Evolutionary conservation across 768 basidiomycete genomes (phyloP), one percentile per base, ranked within the genome.

Genomic region (Boletus huronensis): DNA sequence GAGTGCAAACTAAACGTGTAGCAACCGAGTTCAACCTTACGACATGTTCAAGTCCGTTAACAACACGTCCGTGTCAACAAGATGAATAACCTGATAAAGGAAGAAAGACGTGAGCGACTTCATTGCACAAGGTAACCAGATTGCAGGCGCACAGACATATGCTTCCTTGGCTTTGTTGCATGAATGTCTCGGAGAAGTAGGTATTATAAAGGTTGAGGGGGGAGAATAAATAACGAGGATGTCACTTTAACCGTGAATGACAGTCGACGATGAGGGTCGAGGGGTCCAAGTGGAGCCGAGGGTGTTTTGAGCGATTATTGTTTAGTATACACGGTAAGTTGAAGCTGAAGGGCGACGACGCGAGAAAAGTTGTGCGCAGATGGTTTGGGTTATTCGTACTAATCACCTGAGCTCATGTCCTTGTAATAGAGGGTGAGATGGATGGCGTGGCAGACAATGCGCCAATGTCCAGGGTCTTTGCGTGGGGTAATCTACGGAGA

Each of bases 391-490:
- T 1, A 9, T 40, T n/a, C 16, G n/a, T 6, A 43, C 40, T 19
- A 5, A 47, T 46, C n/a, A 35, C 42, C 36, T 8, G 29, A 17
- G 36, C 8, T 68, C 54, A 70, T 23, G 54, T 21, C 41, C 42
- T 62, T 26, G 66, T 51, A 11, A 36, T 23, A 23, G 63, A 59
- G 19, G 56, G 41, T 7, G 62, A 42, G 14, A 51, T 48, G 21
- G 58, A 48, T 1, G 48, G 58, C 10, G 57, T 19, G 42, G 54
- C 47, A 11, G 68, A 46, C 32, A 57, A 35, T 13, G 58, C 19
- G 14, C 58, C 50, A n/a, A 48, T 53, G 42, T 48, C 60, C 14
- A 53, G 47, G 5, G 50, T 58, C 40, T 59, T 68, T 11, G 14
- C 17, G 8, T n/a, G 35, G 14, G 55, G 48, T 26, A 61, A 50